A percentile compares a stretch with the other conserved stretches of the same genome.
These are phyloP conservation scores for Aspergillus sp. DNA, from an alignment of 2,329 filamentous ascomycete genomes.

Conservation along the genomic window DNA sequence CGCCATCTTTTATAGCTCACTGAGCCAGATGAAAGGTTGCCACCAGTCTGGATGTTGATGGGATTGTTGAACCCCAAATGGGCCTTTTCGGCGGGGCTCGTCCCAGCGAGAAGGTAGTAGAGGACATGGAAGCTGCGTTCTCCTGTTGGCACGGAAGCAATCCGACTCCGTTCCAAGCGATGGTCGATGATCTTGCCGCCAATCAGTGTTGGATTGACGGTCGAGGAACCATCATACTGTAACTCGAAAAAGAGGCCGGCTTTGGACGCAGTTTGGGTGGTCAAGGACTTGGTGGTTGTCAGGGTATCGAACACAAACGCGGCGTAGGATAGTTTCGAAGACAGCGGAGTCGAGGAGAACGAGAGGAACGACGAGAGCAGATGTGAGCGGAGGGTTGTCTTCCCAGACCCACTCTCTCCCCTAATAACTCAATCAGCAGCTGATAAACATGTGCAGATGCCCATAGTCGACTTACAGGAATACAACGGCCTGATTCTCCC, in stretches of 20 bases:
- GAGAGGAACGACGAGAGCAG: conserved; percentile 75
- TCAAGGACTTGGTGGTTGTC: conserved; percentile 93
- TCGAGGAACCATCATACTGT: conserved; percentile 86
- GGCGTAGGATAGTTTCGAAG: conserved; percentile 83
- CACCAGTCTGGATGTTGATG: conserved; percentile 32
- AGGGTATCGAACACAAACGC: conserved; percentile 93
- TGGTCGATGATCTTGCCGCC: conserved; percentile 94
- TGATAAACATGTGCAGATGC: not conserved
- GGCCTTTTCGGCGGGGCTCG: conserved; percentile 77
- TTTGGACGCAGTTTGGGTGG: conserved; percentile 90
- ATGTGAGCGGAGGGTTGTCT: conserved; percentile 88
- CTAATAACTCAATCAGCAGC: conserved; percentile 41
- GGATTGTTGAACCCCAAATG: conserved; percentile 61
- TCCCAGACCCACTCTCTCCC: conserved; percentile 91
- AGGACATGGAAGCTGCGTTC: conserved; percentile 94
- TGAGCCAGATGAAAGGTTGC: conserved; percentile 45
- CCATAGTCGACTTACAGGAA: conserved; percentile 63
- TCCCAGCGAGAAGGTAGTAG: conserved; percentile 90
- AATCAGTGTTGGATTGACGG: conserved; percentile 75
- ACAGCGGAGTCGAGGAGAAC: conserved; percentile 86
- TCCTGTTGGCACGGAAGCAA: conserved; percentile 84
- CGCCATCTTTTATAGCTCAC: conserved; percentile 75
- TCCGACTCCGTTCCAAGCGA: conserved; percentile 80
- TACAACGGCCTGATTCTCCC: conserved; percentile 85
- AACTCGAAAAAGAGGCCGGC: conserved; percentile 91